Percentiles rank a stretch among this genome's conserved stretches.
Evolutionary conservation across 495 filamentous ascomycete species (phyloP).

Genomic region (Hypoxylon fuscum): DNA sequence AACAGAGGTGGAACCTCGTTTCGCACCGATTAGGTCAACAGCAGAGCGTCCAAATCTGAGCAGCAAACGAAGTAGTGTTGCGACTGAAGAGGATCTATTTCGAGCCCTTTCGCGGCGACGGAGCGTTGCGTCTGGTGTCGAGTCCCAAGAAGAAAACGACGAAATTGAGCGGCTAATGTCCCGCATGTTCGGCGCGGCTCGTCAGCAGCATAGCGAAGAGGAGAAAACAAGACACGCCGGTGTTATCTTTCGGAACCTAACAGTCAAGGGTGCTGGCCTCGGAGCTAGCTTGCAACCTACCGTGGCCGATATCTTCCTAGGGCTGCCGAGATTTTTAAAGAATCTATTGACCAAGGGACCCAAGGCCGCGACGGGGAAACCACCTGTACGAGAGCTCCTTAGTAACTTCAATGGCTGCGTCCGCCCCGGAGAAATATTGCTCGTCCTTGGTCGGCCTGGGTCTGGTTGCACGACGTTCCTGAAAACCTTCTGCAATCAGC

Average conservation of each 20-base stretch:
- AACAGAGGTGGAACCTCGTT: constrained; percentile 34
- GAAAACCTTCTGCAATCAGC: constrained; percentile 73
- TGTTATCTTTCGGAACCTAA: constrained; percentile 69
- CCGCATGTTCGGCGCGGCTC: constrained; percentile 61
- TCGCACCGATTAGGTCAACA: constrained; percentile 31
- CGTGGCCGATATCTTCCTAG: constrained; percentile 70
- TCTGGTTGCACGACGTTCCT: constrained; percentile 78
- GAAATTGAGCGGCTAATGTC: constrained; percentile 55
- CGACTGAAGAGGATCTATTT: constrained; percentile 62
- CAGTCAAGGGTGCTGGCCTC: constrained; percentile 73
- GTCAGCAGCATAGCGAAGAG: constrained; percentile 70
- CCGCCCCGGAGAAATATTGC: constrained; percentile 60
- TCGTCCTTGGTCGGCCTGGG: constrained; percentile 77
- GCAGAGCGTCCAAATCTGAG: constrained; percentile 18
- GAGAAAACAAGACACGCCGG: constrained; percentile 70
- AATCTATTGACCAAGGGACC: constrained; percentile 51
- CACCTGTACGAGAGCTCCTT: constrained; percentile 65
- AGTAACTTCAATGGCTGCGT: constrained; percentile 64
- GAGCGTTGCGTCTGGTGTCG: constrained; percentile 48
- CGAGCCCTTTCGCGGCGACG: constrained; percentile 60
- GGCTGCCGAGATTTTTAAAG: constrained; percentile 61
- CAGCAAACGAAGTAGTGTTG: constrained; percentile 7
- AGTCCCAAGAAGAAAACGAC: constrained; percentile 40
- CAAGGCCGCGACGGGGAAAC: constrained; percentile 52
- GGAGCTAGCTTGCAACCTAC: constrained; percentile 72